A percentile compares a stretch with the other conserved stretches of the same genome.
Evolutionary conservation across 1,139 yeast genomes (phyloP).

Genomic region (Pichia sp.): DNA sequence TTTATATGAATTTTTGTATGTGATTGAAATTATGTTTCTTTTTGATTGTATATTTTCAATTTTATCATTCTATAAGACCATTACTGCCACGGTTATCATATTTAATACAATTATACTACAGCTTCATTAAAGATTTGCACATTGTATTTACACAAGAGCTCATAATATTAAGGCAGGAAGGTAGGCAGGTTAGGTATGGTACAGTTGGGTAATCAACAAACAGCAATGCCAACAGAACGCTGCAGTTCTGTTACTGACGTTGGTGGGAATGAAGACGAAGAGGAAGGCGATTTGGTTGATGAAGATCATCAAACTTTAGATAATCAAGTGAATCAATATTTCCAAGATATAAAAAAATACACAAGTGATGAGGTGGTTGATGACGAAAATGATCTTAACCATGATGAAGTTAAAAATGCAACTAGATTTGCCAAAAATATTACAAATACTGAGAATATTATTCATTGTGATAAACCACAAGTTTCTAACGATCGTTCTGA

Average conservation of each 20-base stretch:
- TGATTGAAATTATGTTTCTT: too few relatives aligned
- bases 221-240: too few relatives aligned
- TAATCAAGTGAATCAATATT: conserved; percentile 24
- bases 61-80: too few relatives aligned
- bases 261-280: background rate
- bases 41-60: too few relatives aligned
- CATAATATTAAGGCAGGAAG: too few relatives aligned
- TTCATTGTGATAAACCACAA: background rate
- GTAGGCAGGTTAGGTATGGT: background rate
- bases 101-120: too few relatives aligned
- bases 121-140: too few relatives aligned
- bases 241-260: background rate
- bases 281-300: conserved; percentile 4
- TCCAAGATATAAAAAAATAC: conserved; percentile 24
- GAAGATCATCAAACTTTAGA: conserved; percentile 24
- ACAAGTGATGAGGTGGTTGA: conserved; percentile 11
- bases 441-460: background rate
- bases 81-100: too few relatives aligned
- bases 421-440: too few relatives aligned
- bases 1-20: too few relatives aligned
- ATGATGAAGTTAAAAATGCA: conserved; percentile 12
- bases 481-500: conserved; percentile 3
- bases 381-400: background rate
- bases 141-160: too few relatives aligned
- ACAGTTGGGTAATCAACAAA: background rate